These are phyloP conservation scores for Acanthochlamys bracteata DNA, from an alignment of 106 monocot genomes.

Conservation along the genomic window DNA sequence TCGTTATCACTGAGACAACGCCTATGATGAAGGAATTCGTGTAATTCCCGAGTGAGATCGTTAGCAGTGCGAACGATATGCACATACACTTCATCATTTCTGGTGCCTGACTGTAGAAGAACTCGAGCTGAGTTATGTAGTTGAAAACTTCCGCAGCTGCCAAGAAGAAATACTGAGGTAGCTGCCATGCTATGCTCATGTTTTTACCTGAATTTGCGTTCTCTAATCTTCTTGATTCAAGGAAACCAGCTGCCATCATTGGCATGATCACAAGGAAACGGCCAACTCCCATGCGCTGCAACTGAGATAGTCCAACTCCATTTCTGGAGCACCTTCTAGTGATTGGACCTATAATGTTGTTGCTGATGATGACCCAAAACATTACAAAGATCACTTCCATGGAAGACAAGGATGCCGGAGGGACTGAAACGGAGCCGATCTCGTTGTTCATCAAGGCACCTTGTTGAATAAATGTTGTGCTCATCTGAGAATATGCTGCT, in stretches of 20 bases:
- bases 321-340: slow-evolving; percentile 14
- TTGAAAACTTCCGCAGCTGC: slow-evolving; percentile 31
- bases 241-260: slow-evolving; percentile 30
- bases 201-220: slow-evolving; percentile 12
- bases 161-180: slow-evolving; percentile 38
- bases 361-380: slow-evolving; percentile 19
- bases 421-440: slow-evolving; percentile 34
- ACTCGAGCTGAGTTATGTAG: slow-evolving; percentile 41
- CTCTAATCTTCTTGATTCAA: slow-evolving; percentile 28
- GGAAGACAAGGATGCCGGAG: slow-evolving; percentile 37
- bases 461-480: slow-evolving; percentile 56
- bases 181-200: slow-evolving; percentile 37
- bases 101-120: slow-evolving; percentile 56
- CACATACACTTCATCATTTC: slow-evolving; percentile 55
- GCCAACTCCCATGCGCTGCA: slow-evolving; percentile 44
- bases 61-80: slow-evolving; percentile 31
- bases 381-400: slow-evolving; percentile 26
- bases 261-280: slow-evolving; percentile 25
- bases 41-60: slow-evolving; percentile 30
- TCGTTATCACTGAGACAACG: slow-evolving; percentile 18
- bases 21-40: slow-evolving; percentile 42
- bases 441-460: slow-evolving; percentile 30
- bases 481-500: slow-evolving; percentile 30
- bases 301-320: slow-evolving; percentile 21
- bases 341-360: slow-evolving; percentile 19